phyloP scores from a whole-genome alignment of 129 eudicot species.

The Silybum marianum region DNA sequence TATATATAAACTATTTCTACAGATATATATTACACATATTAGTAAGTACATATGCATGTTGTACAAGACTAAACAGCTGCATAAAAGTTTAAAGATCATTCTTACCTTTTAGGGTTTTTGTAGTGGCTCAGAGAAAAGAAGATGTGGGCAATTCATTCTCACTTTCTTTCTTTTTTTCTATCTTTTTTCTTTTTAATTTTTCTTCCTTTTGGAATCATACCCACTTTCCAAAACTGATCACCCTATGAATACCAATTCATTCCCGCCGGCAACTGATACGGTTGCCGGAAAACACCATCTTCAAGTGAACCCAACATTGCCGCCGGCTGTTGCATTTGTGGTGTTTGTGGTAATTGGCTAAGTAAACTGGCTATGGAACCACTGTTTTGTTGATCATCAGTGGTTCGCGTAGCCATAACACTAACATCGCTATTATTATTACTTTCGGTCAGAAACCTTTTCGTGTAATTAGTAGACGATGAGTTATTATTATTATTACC shows the following conservation, averaged over 20 bases:
- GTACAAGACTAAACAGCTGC: slow-evolving; percentile 22
- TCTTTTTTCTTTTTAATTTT: background rate
- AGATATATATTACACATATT: slow-evolving; percentile 23
- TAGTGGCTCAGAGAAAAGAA: slow-evolving; percentile 8
- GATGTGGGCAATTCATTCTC: background rate
- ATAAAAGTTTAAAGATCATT: slow-evolving; percentile 31
- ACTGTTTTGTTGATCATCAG: slow-evolving; percentile 42
- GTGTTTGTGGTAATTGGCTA: slow-evolving; percentile 59
- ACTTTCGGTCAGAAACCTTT: slow-evolving; percentile 48
- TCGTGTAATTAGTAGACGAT: slow-evolving; percentile 40
- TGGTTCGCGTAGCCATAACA: slow-evolving; percentile 27
- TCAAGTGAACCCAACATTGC: slow-evolving; percentile 62
- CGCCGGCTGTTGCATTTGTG: slow-evolving; percentile 65
- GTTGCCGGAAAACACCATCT: slow-evolving; percentile 70
- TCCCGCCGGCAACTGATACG: slow-evolving; percentile 54
- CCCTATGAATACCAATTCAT: slow-evolving; percentile 73
- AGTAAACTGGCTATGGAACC: slow-evolving; percentile 56
- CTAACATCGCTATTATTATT: slow-evolving; percentile 36
- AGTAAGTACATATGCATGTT: slow-evolving; percentile 17
- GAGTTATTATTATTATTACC: background rate
- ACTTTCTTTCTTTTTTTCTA: too few relatives aligned
- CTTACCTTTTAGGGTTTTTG: slow-evolving; percentile 52
- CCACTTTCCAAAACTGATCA: slow-evolving; percentile 28
- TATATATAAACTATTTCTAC: background rate
- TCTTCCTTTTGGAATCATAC: background rate